Evolutionary conservation across 2,329 filamentous ascomycete species (phyloP).

Genomic region (Penicillium brasilianum): DNA sequence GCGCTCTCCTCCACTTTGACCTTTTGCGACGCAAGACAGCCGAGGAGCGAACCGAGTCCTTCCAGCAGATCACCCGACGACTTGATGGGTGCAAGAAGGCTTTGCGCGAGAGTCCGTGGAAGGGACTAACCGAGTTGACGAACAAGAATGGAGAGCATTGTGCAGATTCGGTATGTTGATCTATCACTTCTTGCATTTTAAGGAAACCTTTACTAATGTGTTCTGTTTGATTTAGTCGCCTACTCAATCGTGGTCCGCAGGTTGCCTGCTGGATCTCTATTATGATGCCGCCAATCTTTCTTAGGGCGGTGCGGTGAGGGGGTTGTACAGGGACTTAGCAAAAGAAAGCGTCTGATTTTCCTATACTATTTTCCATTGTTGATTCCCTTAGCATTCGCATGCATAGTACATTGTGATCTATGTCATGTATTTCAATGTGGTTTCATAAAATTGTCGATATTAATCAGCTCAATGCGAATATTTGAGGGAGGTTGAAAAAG

Average conservation of each 20-base stretch:
- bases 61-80: conserved; percentile 89
- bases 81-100: conserved; percentile 83
- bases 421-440: background rate
- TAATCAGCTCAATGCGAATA: background rate
- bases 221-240: conserved; percentile 67
- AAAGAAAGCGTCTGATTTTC: conserved; percentile 1
- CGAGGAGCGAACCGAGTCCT: conserved; percentile 79
- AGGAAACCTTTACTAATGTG: background rate
- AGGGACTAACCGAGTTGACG: conserved; percentile 88
- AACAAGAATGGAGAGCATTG: conserved; percentile 87
- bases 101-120: conserved; percentile 81
- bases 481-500: no score
- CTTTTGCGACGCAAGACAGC: conserved; percentile 69
- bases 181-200: conserved; percentile 10
- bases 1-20: conserved; percentile 90
- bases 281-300: conserved; percentile 73
- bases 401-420: conserved; percentile 6
- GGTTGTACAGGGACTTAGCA: conserved; percentile 1
- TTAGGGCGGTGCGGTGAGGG: conserved; percentile 11
- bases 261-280: conserved; percentile 93
- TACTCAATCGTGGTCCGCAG: conserved; percentile 95
- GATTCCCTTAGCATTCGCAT: background rate
- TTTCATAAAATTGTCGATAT: background rate
- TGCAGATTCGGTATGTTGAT: conserved; percentile 74
- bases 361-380: background rate